A percentile compares a stretch with the other conserved stretches of the same genome.
Evolutionary conservation across 164 flowering plant species (phyloP).

Genomic region (Piper betle): DNA sequence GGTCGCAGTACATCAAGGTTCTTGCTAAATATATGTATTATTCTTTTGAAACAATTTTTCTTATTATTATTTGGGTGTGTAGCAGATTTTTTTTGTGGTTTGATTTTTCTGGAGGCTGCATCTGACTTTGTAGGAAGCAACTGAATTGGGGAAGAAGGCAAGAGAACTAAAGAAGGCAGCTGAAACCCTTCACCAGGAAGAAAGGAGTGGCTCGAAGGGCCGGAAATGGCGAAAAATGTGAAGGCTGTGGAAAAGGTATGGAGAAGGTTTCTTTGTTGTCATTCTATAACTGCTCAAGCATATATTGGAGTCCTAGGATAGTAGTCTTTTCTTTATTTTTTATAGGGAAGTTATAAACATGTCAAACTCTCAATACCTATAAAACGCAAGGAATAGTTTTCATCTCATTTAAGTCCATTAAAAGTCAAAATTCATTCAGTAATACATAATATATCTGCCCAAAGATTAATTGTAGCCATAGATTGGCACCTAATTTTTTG

Average conservation of each 20-base stretch:
- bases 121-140: slow-evolving; percentile 62
- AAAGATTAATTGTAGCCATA: too few species aligned
- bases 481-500: too few species aligned
- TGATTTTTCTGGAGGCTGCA: neutral
- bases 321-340: too few species aligned
- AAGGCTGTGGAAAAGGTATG: slow-evolving; percentile 87
- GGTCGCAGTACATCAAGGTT: slow-evolving; percentile 98
- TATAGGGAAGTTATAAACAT: too few species aligned
- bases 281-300: neutral
- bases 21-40: neutral
- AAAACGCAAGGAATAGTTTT: too few species aligned
- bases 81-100: neutral
- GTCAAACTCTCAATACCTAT: too few species aligned
- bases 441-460: too few species aligned
- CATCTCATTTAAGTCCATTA: too few species aligned
- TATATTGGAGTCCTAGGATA: too few species aligned
- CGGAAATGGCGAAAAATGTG: slow-evolving; percentile 96
- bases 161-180: slow-evolving; percentile 90
- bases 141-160: slow-evolving; percentile 89
- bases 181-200: slow-evolving; percentile 93
- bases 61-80: too few species aligned
- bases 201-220: slow-evolving; percentile 83
- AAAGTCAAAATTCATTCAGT: too few species aligned
- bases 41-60: too few species aligned
- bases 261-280: neutral